These are phyloP conservation scores for Gaertneriomyces semiglobifer DNA, from an alignment of 192 early-diverging fungal genomes.

Conservation along the genomic window DNA sequence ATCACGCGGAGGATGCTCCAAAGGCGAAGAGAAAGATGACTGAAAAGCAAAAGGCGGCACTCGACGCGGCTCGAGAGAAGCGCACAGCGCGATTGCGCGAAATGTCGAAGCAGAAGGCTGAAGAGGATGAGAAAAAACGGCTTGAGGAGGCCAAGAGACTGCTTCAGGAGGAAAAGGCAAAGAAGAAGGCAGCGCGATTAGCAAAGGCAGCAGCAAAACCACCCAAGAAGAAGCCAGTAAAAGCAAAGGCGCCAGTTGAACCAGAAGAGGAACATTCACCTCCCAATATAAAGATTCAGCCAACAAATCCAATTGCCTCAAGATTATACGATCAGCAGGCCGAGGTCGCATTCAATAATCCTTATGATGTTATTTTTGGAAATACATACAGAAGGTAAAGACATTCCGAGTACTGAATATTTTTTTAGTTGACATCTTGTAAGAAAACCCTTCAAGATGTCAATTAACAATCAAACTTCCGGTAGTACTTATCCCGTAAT, in stretches of 20 bases:
- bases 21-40: not conserved
- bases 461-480: constrained; percentile 1
- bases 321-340: not conserved
- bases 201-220: too few relatives aligned
- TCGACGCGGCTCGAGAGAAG: not conserved
- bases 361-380: not conserved
- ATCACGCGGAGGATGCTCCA: not conserved
- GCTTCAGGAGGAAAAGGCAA: not conserved
- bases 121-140: not conserved
- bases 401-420: not conserved
- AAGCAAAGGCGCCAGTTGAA: too few relatives aligned
- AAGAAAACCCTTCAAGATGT: not conserved
- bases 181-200: not conserved
- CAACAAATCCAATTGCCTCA: too few relatives aligned
- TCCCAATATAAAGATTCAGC: too few relatives aligned
- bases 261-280: too few relatives aligned
- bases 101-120: constrained; percentile 2
- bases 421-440: constrained; percentile 2
- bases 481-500: constrained; percentile 1
- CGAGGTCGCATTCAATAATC: not conserved
- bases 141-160: not conserved
- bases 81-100: not conserved
- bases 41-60: not conserved
- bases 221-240: not conserved
- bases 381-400: not conserved